phyloP scores from a whole-genome alignment of 345 rosid species.

The Syzygium grande region DNA sequence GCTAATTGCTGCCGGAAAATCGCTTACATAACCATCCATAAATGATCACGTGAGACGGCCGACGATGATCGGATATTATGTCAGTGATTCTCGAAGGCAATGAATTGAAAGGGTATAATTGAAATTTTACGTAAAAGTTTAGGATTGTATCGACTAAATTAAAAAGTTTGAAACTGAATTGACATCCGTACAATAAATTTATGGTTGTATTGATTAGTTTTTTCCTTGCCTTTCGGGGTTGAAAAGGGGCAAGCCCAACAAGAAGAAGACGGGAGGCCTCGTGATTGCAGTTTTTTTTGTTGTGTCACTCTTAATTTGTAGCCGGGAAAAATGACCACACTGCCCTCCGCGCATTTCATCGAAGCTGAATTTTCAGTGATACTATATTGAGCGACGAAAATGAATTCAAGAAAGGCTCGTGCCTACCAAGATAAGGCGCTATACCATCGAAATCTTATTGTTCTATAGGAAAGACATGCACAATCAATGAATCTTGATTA shows the following conservation, averaged over 20 bases:
- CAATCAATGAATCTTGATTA: not conserved
- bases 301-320: not conserved
- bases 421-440: too few relatives aligned
- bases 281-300: not conserved
- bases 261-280: not conserved
- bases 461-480: too few relatives aligned
- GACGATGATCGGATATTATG: accelerated
- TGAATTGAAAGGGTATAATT: accelerated
- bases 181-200: not conserved
- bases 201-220: not conserved
- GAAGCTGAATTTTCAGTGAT: not conserved
- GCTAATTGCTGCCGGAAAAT: not conserved
- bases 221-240: not conserved
- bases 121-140: not conserved
- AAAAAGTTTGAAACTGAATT: accelerated
- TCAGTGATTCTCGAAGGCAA: not conserved
- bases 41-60: not conserved
- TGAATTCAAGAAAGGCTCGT: too few relatives aligned
- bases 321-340: too few relatives aligned
- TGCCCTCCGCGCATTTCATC: not conserved
- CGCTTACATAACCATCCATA: not conserved
- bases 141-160: accelerated
- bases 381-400: too few relatives aligned
- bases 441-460: not conserved
- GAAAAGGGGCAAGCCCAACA: not conserved